phyloP scores from a whole-genome alignment of 805 yeast genomes.

The Sungouiella thailandica region DNA sequence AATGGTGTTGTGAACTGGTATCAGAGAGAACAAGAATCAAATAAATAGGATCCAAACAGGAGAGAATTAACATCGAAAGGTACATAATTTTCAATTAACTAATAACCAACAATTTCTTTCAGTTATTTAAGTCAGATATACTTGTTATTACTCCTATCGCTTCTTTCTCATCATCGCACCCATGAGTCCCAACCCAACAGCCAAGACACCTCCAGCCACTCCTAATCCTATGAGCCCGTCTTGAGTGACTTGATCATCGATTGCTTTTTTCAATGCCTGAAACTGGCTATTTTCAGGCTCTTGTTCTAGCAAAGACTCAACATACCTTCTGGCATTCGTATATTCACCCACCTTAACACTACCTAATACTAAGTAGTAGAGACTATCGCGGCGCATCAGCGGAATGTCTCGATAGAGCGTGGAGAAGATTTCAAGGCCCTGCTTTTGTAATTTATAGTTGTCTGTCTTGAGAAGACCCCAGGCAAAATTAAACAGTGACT shows the following conservation, averaged over 20 bases:
- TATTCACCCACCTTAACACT: constrained; percentile 86
- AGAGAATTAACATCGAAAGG: too few relatives aligned
- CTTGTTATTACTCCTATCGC: too few relatives aligned
- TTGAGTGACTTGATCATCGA: constrained; percentile 77
- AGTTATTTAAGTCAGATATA: too few relatives aligned
- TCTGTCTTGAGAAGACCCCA: constrained; percentile 89
- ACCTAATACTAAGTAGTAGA: constrained; percentile 84
- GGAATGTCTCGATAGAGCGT: constrained; percentile 72
- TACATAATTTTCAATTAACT: too few relatives aligned
- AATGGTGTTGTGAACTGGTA: too few relatives aligned
- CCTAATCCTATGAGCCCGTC: constrained; percentile 91
- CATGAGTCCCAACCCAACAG: constrained; percentile 67
- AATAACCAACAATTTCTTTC: too few relatives aligned
- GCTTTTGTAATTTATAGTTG: constrained; percentile 57
- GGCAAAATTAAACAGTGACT: constrained; percentile 87
- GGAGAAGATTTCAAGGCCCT: constrained; percentile 74
- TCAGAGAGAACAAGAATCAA: too few relatives aligned
- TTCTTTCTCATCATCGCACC: too few relatives aligned
- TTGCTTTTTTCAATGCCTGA: constrained; percentile 59
- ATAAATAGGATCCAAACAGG: too few relatives aligned
- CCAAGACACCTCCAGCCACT: constrained; percentile 78
- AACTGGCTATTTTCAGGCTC: constrained; percentile 90
- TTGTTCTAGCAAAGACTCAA: constrained; percentile 66
- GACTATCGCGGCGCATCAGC: constrained; percentile 78
- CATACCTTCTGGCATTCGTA: constrained; percentile 77